Conservation (phyloP, 2,329 filamentous ascomycete genomes). For the Arthrobotrys entomopaga region DNA sequence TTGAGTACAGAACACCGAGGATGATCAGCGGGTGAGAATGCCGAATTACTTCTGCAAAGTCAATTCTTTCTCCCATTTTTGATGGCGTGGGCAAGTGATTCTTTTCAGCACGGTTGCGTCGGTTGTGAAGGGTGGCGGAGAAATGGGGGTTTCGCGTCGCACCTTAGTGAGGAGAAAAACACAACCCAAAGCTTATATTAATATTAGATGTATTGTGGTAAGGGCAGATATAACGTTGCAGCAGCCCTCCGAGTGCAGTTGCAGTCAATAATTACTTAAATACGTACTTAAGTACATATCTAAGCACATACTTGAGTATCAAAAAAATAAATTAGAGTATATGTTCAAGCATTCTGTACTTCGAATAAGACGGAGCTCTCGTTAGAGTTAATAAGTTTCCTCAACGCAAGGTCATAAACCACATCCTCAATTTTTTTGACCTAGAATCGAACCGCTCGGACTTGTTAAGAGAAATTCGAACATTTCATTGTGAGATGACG, state of each 20-base stretch:
- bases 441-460: conserved; percentile 58
- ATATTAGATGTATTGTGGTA: too few relatives aligned
- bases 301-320: neutral
- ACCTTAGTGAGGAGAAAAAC: too few relatives aligned
- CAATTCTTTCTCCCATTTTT: conserved; percentile 65
- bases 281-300: too few relatives aligned
- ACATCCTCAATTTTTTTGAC: conserved; percentile 99
- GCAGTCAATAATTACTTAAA: too few relatives aligned
- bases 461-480: neutral
- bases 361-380: conserved; percentile 55
- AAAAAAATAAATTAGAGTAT: neutral
- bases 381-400: conserved; percentile 74
- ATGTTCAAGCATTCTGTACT: neutral
- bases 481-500: too few relatives aligned
- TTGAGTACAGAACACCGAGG: conserved; percentile 71
- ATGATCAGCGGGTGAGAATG: conserved; percentile 76
- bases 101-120: neutral
- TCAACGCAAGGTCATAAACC: conserved; percentile 90
- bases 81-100: neutral
- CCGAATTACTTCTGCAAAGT: conserved; percentile 68
- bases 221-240: too few relatives aligned
- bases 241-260: too few relatives aligned
- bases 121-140: too few relatives aligned
- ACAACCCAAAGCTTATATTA: too few relatives aligned
- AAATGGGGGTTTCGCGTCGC: too few relatives aligned